Evolutionary conservation across 306 rosid species (phyloP).

Genomic region (Citrullus amarus): DNA sequence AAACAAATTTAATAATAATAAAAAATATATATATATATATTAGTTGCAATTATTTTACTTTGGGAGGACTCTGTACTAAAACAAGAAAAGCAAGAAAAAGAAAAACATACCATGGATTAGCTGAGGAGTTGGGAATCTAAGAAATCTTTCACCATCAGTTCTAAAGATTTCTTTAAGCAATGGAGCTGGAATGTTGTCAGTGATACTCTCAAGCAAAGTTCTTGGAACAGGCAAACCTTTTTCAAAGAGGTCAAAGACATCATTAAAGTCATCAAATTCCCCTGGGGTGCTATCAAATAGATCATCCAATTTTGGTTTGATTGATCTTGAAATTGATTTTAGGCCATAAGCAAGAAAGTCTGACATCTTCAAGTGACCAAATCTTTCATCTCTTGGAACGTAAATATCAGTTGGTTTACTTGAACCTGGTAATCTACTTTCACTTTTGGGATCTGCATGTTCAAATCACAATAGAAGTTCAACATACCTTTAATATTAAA

Average conservation of each 20-base stretch:
- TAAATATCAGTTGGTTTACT: constrained; percentile 30
- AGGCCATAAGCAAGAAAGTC: constrained; percentile 42
- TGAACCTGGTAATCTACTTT: constrained; percentile 21
- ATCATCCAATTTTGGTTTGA: constrained; percentile 40
- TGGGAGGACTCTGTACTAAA: background rate
- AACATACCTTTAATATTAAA: too few relatives aligned
- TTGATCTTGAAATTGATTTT: constrained; percentile 27
- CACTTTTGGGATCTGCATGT: constrained; percentile 20
- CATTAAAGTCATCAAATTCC: constrained; percentile 43
- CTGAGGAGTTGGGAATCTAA: constrained; percentile 63
- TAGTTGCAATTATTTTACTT: background rate
- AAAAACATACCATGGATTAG: constrained; percentile 52
- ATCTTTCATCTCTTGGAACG: constrained; percentile 61
- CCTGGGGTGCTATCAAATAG: constrained; percentile 24
- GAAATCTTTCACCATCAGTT: constrained; percentile 40
- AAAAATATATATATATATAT: too few relatives aligned
- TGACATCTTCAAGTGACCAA: constrained; percentile 45
- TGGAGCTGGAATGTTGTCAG: constrained; percentile 40
- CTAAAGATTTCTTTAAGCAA: constrained; percentile 45
- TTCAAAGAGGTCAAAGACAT: constrained; percentile 33
- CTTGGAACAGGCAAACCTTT: constrained; percentile 34
- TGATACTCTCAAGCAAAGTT: constrained; percentile 22
- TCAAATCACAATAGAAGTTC: too few relatives aligned
- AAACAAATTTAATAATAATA: too few relatives aligned
- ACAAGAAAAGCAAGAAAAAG: background rate